Evolutionary conservation across 192 early-diverging fungal species (phyloP), one percentile per base, ranked within the genome.

Genomic region (Linnemannia elongata): DNA sequence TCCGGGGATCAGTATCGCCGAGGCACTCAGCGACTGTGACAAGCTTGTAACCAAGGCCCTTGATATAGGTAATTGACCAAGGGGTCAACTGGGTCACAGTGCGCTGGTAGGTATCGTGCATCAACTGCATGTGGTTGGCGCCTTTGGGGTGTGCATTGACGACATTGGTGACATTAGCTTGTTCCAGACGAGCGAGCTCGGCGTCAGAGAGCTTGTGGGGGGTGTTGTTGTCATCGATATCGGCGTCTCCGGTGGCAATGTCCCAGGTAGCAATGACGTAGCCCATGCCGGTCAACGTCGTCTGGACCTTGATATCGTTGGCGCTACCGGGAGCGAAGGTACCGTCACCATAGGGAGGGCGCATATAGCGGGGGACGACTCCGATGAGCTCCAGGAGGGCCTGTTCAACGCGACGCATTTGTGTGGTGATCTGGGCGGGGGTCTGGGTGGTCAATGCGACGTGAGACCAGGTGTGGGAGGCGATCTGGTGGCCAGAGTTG

Each of bases 391-490:
- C 42, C n/a, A 60, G 24, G 30, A 77, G 49, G 22, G 76, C 76
- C 6, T 60, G 39, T 41, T 77, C 76, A 20, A 77, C 49, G 18
- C 76, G 55, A 6, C 49, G 49, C 66, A 77, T 60, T 30, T 77
- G 49, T 0, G 76, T 68, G 76, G 55, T 60, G 5, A 77, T 77
- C 17, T 55, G 72, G 30, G 38, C 72, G 20, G 68, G 78, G 35
- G 35, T 33, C 12, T 88, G 49, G 3, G 63, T 73, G 49, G 69
- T 72, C 6, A 92, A 30, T 78, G 83, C 72, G 27, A 72, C 30
- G 80, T 92, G 91, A 5, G 80, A 77, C 69, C 76, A 92, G 35
- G 91, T 89, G 76, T 92, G 91, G n/a, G 77, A 83, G 4, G 85
- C 91, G 33, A 92, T 89, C 57, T 93, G 91, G 35, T 89, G 88